Conservation (phyloP, 768 basidiomycete genomes). For the Russula olivacea region DNA sequence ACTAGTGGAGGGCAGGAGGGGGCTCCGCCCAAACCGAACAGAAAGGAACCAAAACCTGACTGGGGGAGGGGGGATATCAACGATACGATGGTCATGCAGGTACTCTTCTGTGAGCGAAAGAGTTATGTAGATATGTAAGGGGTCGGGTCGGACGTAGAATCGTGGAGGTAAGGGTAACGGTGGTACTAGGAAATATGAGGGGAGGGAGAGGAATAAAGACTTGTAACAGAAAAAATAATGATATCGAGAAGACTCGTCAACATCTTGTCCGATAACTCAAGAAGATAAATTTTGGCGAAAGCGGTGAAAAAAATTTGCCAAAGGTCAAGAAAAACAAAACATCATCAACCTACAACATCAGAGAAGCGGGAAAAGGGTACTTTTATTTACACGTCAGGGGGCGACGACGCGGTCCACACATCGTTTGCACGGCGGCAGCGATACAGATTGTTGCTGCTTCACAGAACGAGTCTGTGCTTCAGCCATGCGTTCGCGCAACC, state of each 20-base stretch:
- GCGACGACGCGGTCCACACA: slow-evolving; percentile 19
- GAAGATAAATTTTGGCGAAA: not conserved
- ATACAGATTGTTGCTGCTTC: not conserved
- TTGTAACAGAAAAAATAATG: not conserved
- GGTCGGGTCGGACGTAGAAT: not conserved
- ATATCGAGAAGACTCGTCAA: not conserved
- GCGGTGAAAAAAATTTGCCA: not conserved
- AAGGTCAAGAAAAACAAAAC: not conserved
- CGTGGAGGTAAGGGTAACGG: not conserved
- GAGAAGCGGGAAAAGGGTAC: not conserved
- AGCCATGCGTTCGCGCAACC: slow-evolving; percentile 51
- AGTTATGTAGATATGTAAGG: not conserved
- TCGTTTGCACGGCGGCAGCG: slow-evolving; percentile 5
- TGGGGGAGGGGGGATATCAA: not conserved
- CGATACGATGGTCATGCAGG: not conserved
- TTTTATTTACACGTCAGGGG: slow-evolving; percentile 7
- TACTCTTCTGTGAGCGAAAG: not conserved
- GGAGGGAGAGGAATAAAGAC: not conserved
- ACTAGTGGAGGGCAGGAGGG: not conserved
- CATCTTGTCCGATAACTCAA: not conserved
- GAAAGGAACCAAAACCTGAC: not conserved
- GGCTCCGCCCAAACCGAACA: not conserved
- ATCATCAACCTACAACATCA: slow-evolving; percentile 15
- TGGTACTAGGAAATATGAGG: not conserved
- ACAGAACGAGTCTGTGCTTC: not conserved